A percentile compares a stretch with the other conserved stretches of the same genome.
Conservation (phyloP, 805 yeast species). For the Barnettozyma botsteinii region DNA sequence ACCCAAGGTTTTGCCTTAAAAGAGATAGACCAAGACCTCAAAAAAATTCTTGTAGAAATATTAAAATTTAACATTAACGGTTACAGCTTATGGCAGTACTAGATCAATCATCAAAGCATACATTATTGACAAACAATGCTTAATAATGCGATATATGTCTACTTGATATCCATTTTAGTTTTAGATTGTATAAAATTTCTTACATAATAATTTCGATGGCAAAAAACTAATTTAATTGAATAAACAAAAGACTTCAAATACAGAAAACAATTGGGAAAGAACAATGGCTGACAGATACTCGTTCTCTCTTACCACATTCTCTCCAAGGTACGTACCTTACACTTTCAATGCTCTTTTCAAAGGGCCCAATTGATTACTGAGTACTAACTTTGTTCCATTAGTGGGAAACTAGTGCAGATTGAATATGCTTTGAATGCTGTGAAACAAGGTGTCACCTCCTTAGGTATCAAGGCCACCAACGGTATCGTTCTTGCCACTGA, state of each 20-base stretch:
- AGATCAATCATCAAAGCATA: too few relatives aligned
- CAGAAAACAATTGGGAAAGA: not conserved
- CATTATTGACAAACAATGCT: too few relatives aligned
- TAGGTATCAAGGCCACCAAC: slow-evolving; percentile 91
- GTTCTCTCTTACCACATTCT: slow-evolving; percentile 93
- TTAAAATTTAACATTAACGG: too few relatives aligned
- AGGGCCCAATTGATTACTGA: slow-evolving; percentile 2
- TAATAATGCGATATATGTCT: too few relatives aligned
- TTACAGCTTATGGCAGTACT: too few relatives aligned
- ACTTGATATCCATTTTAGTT: too few relatives aligned
- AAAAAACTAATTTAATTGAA: slow-evolving; percentile 3
- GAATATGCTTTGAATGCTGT: slow-evolving; percentile 97
- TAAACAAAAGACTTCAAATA: not conserved
- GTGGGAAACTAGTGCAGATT: slow-evolving; percentile 96
- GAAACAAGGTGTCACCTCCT: slow-evolving; percentile 94
- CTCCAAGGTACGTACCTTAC: slow-evolving; percentile 66
- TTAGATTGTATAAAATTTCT: too few relatives aligned
- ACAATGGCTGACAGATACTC: slow-evolving; percentile 96
- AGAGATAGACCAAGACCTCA: too few relatives aligned
- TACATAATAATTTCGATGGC: slow-evolving; percentile 11
- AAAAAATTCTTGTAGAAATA: too few relatives aligned
- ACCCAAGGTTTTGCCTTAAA: too few relatives aligned
- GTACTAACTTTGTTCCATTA: slow-evolving; percentile 26
- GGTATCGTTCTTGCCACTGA: slow-evolving; percentile 97
- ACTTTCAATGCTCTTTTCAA: not conserved